Evolutionary conservation across 164 flowering plant genomes (phyloP).

Genomic region (Echeveria elegans): DNA sequence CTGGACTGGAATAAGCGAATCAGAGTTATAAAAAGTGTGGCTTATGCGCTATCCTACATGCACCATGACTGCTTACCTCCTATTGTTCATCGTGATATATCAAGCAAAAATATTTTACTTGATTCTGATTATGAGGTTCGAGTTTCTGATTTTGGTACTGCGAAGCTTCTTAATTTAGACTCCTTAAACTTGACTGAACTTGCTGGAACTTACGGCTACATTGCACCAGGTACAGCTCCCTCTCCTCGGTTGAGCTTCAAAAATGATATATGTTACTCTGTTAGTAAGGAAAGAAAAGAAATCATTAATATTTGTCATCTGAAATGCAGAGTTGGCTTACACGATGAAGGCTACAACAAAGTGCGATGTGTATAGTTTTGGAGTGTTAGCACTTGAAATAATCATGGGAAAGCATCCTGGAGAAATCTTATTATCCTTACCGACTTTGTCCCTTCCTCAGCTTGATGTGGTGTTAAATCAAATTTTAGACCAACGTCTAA

Average conservation of each 20-base stretch:
- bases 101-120: conserved; percentile 12
- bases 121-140: conserved; percentile 14
- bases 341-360: conserved; percentile 13
- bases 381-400: conserved; percentile 10
- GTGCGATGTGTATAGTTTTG: conserved; percentile 12
- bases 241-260: neutral
- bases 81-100: conserved; percentile 16
- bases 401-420: conserved; percentile 14
- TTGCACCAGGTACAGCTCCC: conserved; percentile 13
- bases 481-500: conserved; percentile 9
- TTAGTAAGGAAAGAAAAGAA: neutral
- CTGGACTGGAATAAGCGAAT: conserved; percentile 12
- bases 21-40: conserved; percentile 9
- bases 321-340: conserved; percentile 11
- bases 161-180: conserved; percentile 11
- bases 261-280: neutral
- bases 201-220: conserved; percentile 13
- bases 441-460: neutral
- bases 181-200: conserved; percentile 11
- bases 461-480: neutral
- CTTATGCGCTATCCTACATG: conserved; percentile 15
- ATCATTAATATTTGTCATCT: neutral
- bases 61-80: conserved; percentile 14
- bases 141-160: conserved; percentile 15
- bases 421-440: neutral